Evolutionary conservation across 768 basidiomycete genomes (phyloP).

Genomic region (Suillus decipiens): DNA sequence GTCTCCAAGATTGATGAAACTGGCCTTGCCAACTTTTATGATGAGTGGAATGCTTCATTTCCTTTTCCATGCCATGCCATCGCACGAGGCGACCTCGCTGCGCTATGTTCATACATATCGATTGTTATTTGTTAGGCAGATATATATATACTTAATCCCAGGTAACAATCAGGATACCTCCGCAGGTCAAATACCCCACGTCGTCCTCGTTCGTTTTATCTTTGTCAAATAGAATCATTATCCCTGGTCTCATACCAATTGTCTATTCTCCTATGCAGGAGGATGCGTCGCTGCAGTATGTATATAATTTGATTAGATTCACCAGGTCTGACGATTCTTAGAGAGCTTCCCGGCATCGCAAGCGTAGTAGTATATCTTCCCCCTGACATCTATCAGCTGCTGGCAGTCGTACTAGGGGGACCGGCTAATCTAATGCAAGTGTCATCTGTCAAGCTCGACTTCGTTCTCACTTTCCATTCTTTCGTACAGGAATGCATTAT

Average conservation of each 20-base stretch:
- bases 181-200: too few relatives aligned
- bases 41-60: too few relatives aligned
- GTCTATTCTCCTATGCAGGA: not conserved
- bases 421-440: not conserved
- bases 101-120: too few relatives aligned
- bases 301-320: not conserved
- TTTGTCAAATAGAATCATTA: not conserved
- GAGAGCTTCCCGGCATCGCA: not conserved
- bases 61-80: too few relatives aligned
- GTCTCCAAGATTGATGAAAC: too few relatives aligned
- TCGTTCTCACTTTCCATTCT: not conserved
- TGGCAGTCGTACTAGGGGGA: not conserved
- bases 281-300: not conserved
- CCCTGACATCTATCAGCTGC: not conserved
- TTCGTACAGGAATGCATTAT: not conserved
- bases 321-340: not conserved
- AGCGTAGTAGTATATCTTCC: not conserved
- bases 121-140: too few relatives aligned
- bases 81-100: too few relatives aligned
- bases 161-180: too few relatives aligned
- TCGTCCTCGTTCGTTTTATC: too few relatives aligned
- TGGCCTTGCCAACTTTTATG: too few relatives aligned
- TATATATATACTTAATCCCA: too few relatives aligned
- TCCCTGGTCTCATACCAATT: not conserved
- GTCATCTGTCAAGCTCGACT: not conserved